These are phyloP conservation scores for Aspergillus ostianus DNA, from an alignment of 495 filamentous ascomycete genomes.

Conservation along the genomic window DNA sequence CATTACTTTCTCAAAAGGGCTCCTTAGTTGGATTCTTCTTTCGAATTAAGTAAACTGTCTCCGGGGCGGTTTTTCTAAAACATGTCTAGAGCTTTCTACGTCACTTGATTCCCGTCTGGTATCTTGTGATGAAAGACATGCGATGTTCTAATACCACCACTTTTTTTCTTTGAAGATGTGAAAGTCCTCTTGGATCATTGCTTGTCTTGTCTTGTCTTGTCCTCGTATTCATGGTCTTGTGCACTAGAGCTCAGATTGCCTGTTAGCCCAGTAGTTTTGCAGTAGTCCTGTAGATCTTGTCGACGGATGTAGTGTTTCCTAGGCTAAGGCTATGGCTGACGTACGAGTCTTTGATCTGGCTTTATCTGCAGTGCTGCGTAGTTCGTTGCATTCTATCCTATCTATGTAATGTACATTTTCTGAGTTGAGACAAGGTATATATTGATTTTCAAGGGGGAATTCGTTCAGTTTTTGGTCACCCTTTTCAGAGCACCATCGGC, in stretches of 20 bases:
- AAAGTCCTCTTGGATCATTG: slow-evolving; percentile 30
- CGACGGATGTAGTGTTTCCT: not conserved
- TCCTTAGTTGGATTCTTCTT: slow-evolving; percentile 6
- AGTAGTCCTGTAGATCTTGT: not conserved
- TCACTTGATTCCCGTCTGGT: slow-evolving; percentile 35
- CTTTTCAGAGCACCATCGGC: slow-evolving; percentile 50
- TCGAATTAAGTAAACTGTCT: not conserved
- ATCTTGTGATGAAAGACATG: slow-evolving; percentile 34
- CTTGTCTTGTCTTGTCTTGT: not conserved
- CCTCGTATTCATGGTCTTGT: no score
- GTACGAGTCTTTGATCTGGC: not conserved
- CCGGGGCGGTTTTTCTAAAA: not conserved
- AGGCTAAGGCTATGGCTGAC: not conserved
- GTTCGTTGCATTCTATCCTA: not conserved
- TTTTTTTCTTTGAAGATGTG: slow-evolving; percentile 36
- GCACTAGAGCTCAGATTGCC: not conserved
- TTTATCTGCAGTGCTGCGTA: not conserved
- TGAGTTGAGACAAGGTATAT: not conserved
- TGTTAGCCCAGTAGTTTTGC: not conserved
- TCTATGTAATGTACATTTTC: not conserved
- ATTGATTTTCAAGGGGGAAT: not conserved
- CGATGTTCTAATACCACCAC: slow-evolving; percentile 48
- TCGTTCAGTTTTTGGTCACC: slow-evolving; percentile 32
- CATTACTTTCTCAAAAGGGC: slow-evolving; percentile 39
- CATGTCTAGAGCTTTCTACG: slow-evolving; percentile 9